Evolutionary conservation across 306 rosid species (phyloP), one percentile per base, ranked within the genome.

Genomic region (Mucuna pruriens): DNA sequence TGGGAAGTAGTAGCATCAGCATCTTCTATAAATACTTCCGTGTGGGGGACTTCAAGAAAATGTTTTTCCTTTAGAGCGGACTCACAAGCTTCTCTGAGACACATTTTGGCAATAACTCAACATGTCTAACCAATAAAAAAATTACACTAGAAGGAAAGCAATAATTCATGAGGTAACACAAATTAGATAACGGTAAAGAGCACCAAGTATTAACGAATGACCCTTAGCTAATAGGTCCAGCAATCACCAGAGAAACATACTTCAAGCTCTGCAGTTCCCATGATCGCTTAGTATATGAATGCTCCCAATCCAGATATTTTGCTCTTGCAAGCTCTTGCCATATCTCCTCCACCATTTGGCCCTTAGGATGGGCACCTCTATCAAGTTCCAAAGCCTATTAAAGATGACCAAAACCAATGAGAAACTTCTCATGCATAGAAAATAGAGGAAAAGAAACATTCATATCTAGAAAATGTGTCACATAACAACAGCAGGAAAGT

Each of bases 301-400:
- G 85, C 73, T 91, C 97, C 97, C 97, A 92, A 75, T 89, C 88
- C 66, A 15, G 19, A 88, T 89, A 92, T 82, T 87, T 89, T 49
- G 95, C 97, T 66, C 84, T 89, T 33, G 92, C 82, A 15, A 92
- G 89, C 84, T 89, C 94, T 85, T 89, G 89, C 95, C 95, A 87
- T 80, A 92, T 91, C 76, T 88, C 95, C 63, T 92, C 92, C 31
- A 87, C 91, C 83, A 89, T 86, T 70, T 88, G 77, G 68, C 90
- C 84, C 15, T 89, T 84, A 0, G 89, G 88, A 42, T 89, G 36
- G 36, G 90, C 92, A 75, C 91, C 94, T 79, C 91, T 88, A 71
- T 88, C 94, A 65, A 91, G 92, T 75, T 91, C 95, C 87, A 90
- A 78, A 85, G 97, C 95, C 70, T 63, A n/a, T 63, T 34, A 34